Evolutionary conservation across 139 green algal species (phyloP).

Genomic region (Spirogloea muscicola): DNA sequence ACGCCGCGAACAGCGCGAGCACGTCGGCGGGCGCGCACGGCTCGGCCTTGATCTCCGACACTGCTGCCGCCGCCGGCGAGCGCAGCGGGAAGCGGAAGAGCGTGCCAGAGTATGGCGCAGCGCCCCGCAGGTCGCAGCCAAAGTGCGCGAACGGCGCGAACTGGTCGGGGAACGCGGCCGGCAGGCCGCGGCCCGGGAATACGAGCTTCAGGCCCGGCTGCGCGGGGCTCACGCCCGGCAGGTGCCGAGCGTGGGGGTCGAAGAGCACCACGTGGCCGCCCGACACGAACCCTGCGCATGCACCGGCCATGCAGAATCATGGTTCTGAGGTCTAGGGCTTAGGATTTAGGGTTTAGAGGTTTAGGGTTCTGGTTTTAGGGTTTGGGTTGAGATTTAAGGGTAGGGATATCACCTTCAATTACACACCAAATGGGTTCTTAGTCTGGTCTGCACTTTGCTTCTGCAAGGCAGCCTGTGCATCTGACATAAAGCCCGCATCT

Average conservation of each 20-base stretch:
- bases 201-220: constrained; percentile 60
- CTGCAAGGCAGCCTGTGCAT: no score
- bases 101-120: constrained; percentile 54
- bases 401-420: no score
- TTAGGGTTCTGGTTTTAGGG: no score
- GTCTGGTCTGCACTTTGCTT: no score
- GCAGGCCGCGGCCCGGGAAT: constrained; percentile 57
- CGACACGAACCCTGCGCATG: constrained; percentile 67
- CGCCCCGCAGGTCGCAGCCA: constrained; percentile 58
- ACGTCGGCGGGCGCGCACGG: constrained; percentile 49
- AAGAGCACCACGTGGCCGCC: constrained; percentile 73
- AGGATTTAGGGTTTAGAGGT: no score
- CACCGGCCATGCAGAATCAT: no score
- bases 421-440: no score
- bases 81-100: constrained; percentile 78
- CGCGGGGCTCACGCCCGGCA: constrained; percentile 48
- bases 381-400: no score
- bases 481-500: no score
- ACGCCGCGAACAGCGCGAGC: constrained; percentile 51
- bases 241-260: constrained; percentile 68
- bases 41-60: constrained; percentile 65
- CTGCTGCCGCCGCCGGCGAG: constrained; percentile 15
- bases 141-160: constrained; percentile 65
- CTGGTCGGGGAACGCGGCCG: constrained; percentile 70
- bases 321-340: no score